These are phyloP conservation scores for Truncatella angustata DNA, from an alignment of 2,329 filamentous ascomycete genomes.

Conservation along the genomic window DNA sequence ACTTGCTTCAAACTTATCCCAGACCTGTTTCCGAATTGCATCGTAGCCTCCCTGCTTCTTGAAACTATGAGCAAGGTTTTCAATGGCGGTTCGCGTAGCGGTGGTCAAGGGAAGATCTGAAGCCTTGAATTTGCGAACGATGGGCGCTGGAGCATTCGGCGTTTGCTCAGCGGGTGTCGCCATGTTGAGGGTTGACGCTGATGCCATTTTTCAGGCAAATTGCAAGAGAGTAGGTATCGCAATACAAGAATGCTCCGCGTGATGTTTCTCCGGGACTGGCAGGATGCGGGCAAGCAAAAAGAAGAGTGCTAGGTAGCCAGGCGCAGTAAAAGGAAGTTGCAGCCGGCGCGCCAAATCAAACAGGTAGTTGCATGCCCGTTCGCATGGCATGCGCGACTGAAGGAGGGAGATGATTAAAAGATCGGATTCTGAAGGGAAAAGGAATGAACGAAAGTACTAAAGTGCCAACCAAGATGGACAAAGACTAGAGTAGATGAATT, in stretches of 20 bases:
- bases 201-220: slow-evolving; percentile 17
- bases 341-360: neutral
- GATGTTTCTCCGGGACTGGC: too few species aligned
- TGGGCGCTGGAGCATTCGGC: slow-evolving; percentile 16
- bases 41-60: slow-evolving; percentile 88
- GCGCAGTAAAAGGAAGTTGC: neutral
- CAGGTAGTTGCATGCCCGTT: neutral
- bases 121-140: slow-evolving; percentile 60
- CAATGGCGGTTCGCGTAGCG: slow-evolving; percentile 70
- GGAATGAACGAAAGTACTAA: too few species aligned
- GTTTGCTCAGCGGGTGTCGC: slow-evolving; percentile 22
- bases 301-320: neutral
- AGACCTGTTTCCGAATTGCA: slow-evolving; percentile 71
- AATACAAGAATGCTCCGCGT: too few species aligned
- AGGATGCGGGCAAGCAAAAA: too few species aligned
- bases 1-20: slow-evolving; percentile 70
- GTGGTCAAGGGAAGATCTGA: slow-evolving; percentile 73
- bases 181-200: slow-evolving; percentile 13
- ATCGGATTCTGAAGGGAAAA: too few species aligned
- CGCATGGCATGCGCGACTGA: too few species aligned
- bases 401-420: too few species aligned
- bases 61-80: slow-evolving; percentile 74
- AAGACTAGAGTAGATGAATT: too few species aligned
- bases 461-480: neutral
- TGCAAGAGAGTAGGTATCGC: too few species aligned